Evolutionary conservation across 495 filamentous ascomycete genomes (phyloP), one percentile per base, ranked within the genome.

Genomic region (Neurospora sp.): DNA sequence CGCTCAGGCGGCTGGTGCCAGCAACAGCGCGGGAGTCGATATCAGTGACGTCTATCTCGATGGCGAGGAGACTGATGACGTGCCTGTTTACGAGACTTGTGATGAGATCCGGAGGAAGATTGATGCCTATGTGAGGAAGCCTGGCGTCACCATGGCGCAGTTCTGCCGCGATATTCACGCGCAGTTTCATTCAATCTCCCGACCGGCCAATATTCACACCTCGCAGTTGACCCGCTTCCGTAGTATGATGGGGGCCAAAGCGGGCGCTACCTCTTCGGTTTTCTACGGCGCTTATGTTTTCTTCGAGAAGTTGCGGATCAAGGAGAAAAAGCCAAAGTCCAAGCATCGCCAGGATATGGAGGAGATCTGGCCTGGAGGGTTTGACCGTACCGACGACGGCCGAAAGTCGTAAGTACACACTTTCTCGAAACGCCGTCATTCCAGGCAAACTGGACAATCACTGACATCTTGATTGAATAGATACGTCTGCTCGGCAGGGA

Each of bases 271-370:
- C 35, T 68, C 69, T 9, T 40, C 39, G 0, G 80, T 85, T 6
- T 89, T 83, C 75, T 88, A 89, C 71, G 84, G 82, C 16, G 82
- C 81, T 3, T 90, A 89, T 76, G 82, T 85, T 27, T 88, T 81
- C 68, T 90, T 90, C 71, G 89, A 91, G 81, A 91, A 91, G 83
- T 69, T 88, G 72, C 79, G 88, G 41, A 79, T 90, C 41, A 81
- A 82, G 59, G 81, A 88, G 75, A 82, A 82, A 16, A 89, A 88
- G 82, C 80, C 84, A 20, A 91, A 89, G 83, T 83, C 76, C 8
- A 83, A 84, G 72, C 81, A 84, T 61, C 77, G 89, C 16, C 42
- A 82, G 75, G 83, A 83, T 6, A 89, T 89, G 85, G 88, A 90
- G 78, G 42, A 81, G 27, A 74, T 83, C 38, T 89, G 79, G 76